Conservation (phyloP, 257 asterid species). For the Salvia rosmarinus region DNA sequence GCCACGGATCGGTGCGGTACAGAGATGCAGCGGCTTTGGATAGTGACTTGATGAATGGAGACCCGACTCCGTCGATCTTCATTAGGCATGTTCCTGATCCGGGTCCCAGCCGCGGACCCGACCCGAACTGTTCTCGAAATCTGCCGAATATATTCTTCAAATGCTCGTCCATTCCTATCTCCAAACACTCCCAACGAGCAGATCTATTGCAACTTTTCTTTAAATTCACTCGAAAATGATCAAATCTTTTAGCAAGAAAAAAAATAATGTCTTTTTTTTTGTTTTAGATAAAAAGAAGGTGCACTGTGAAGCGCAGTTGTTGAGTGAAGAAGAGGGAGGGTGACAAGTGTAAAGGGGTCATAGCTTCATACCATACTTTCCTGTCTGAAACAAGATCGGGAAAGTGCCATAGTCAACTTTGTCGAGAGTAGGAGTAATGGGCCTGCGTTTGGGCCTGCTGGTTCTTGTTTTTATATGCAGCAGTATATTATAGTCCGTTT, state of each 20-base stretch:
- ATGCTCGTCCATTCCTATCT: constrained; percentile 48
- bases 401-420: constrained; percentile 5
- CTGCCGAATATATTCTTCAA: constrained; percentile 52
- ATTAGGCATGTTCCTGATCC: constrained; percentile 53
- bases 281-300: neutral
- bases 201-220: constrained; percentile 25
- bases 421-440: neutral
- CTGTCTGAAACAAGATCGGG: neutral
- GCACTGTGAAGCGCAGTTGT: too few relatives aligned
- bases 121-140: constrained; percentile 59
- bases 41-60: constrained; percentile 45
- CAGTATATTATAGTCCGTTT: too few relatives aligned
- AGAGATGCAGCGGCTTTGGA: constrained; percentile 58
- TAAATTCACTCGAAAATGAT: neutral
- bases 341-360: neutral
- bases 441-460: constrained; percentile 8
- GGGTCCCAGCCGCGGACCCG: constrained; percentile 67
- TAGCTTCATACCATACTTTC: too few relatives aligned
- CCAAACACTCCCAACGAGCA: constrained; percentile 8
- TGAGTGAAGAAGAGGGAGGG: neutral
- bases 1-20: constrained; percentile 66
- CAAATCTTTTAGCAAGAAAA: neutral
- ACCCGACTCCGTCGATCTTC: constrained; percentile 50
- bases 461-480: too few relatives aligned
- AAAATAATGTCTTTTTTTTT: neutral